These are phyloP conservation scores for Fusarium guadeloupense DNA, from an alignment of 2,329 filamentous ascomycete species.

Conservation along the genomic window DNA sequence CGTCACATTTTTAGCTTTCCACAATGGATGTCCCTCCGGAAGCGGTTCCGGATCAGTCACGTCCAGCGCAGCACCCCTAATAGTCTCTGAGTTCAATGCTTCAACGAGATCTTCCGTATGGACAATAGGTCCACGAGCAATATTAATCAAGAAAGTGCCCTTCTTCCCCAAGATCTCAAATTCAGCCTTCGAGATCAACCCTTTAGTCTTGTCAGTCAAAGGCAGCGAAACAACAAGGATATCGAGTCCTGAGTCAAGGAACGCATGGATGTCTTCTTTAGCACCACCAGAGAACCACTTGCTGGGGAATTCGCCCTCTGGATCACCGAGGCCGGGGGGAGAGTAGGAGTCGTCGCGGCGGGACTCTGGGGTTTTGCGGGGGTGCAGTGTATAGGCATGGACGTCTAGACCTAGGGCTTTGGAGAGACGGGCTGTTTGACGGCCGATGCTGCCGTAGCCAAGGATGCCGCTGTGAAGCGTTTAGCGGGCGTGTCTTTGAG, in stretches of 20 bases:
- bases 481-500: background rate
- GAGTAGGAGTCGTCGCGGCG: constrained; percentile 72
- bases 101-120: constrained; percentile 66
- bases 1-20: constrained; percentile 74
- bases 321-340: constrained; percentile 71
- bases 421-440: constrained; percentile 65
- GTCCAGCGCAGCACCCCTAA: constrained; percentile 75
- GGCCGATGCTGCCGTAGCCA: constrained; percentile 64
- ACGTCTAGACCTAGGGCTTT: constrained; percentile 75
- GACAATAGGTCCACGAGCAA: constrained; percentile 68
- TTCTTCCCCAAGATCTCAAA: constrained; percentile 56
- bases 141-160: constrained; percentile 74
- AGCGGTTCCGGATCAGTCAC: constrained; percentile 84
- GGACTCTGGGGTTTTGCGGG: constrained; percentile 72
- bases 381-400: constrained; percentile 77
- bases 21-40: constrained; percentile 72
- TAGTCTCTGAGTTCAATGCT: constrained; percentile 60
- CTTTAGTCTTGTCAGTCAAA: constrained; percentile 57
- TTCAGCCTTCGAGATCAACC: constrained; percentile 62
- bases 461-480: constrained; percentile 55
- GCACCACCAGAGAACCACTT: constrained; percentile 61
- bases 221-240: constrained; percentile 63
- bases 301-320: constrained; percentile 57
- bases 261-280: constrained; percentile 57
- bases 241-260: constrained; percentile 61